These are phyloP conservation scores for Calocybe gambosa DNA, from an alignment of 1,284 basidiomycete genomes.

Conservation along the genomic window DNA sequence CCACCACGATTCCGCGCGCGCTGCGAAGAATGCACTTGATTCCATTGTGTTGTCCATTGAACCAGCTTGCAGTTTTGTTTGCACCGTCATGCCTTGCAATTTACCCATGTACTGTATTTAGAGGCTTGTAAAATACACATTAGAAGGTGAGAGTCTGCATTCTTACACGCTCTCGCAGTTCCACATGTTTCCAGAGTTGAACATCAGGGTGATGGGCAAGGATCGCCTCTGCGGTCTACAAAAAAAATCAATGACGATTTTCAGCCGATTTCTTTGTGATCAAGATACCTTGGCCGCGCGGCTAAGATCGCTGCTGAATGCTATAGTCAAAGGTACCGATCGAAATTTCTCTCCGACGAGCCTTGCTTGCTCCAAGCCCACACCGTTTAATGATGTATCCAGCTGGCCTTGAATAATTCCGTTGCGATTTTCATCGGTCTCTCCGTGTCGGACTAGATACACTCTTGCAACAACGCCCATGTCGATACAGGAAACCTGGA, in stretches of 20 bases:
- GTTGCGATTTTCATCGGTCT: constrained; percentile 60
- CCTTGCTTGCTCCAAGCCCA: constrained; percentile 50
- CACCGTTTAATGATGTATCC: constrained; percentile 57
- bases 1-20: constrained; percentile 59
- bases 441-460: constrained; percentile 70
- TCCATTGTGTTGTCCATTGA: constrained; percentile 28
- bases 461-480: constrained; percentile 32
- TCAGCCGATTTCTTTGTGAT: neutral
- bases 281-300: constrained; percentile 51
- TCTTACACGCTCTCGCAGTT: constrained; percentile 59
- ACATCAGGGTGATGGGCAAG: constrained; percentile 45
- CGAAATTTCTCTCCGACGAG: constrained; percentile 48
- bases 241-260: neutral
- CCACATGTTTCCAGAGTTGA: constrained; percentile 35
- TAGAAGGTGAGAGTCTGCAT: constrained; percentile 4
- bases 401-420: constrained; percentile 66
- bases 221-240: constrained; percentile 61
- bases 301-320: constrained; percentile 60
- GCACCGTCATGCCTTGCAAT: constrained; percentile 43
- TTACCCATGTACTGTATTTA: constrained; percentile 53
- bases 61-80: constrained; percentile 15
- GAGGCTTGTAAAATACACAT: neutral
- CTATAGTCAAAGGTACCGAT: constrained; percentile 43
- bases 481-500: constrained; percentile 5
- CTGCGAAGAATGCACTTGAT: constrained; percentile 33